Percentiles rank a stretch among this genome's conserved stretches.
These are phyloP conservation scores for Endotrypanum monterogeii DNA, from an alignment of 208 protist genomes.

Conservation along the genomic window DNA sequence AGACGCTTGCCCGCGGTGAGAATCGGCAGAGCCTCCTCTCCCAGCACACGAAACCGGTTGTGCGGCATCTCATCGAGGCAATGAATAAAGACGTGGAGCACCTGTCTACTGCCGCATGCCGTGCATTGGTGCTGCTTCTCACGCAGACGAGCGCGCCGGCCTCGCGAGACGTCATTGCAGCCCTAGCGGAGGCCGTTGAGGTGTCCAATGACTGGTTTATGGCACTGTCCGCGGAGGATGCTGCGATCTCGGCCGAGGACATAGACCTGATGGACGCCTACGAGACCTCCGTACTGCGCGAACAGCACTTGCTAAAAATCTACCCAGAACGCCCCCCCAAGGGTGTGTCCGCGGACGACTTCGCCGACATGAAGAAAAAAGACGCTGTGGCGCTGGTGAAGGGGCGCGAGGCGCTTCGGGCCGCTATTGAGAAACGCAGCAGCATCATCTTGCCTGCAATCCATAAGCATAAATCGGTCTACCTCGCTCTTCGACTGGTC, in stretches of 20 bases:
- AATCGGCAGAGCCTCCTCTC: slow-evolving; percentile 41
- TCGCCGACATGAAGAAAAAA: slow-evolving; percentile 74
- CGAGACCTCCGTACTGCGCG: slow-evolving; percentile 57
- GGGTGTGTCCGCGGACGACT: slow-evolving; percentile 85
- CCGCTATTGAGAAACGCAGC: slow-evolving; percentile 61
- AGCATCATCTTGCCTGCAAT: slow-evolving; percentile 35
- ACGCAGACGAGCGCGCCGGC: slow-evolving; percentile 31
- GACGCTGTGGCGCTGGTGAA: slow-evolving; percentile 77
- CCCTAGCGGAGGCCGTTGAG: slow-evolving; percentile 41
- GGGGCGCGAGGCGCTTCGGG: slow-evolving; percentile 63
- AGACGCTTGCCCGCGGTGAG: slow-evolving; percentile 20
- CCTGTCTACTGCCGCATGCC: slow-evolving; percentile 63
- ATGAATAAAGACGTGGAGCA: slow-evolving; percentile 36
- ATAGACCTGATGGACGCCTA: slow-evolving; percentile 48
- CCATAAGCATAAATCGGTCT: slow-evolving; percentile 51
- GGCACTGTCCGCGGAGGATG: slow-evolving; percentile 61
- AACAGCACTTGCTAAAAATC: slow-evolving; percentile 77
- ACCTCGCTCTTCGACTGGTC: slow-evolving; percentile 69
- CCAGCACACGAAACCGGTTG: slow-evolving; percentile 42
- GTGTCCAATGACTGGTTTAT: slow-evolving; percentile 57
- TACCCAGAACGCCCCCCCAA: slow-evolving; percentile 84
- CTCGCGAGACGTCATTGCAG: slow-evolving; percentile 40
- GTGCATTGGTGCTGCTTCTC: slow-evolving; percentile 73
- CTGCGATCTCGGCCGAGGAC: slow-evolving; percentile 70
- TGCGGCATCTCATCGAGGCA: slow-evolving; percentile 38